Conservation (phyloP, 352 stramenopile genomes). For the Pythium apleroticum region DNA sequence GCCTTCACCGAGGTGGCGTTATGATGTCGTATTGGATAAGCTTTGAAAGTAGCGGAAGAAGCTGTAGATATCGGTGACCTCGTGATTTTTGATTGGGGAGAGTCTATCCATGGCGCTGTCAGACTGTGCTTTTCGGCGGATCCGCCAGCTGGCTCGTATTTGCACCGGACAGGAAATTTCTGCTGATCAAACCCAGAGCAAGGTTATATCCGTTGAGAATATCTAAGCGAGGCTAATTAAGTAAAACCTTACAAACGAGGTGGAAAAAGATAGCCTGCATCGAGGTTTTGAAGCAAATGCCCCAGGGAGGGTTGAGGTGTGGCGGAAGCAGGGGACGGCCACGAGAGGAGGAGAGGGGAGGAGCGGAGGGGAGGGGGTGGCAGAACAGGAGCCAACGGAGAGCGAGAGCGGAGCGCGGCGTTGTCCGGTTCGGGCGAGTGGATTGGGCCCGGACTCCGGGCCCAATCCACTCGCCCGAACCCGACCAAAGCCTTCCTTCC, state of each 20-base stretch:
- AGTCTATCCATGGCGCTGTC: background rate
- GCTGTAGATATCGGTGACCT: no score
- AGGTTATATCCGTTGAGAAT: slow-evolving; percentile 20
- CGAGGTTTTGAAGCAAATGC: slow-evolving; percentile 22
- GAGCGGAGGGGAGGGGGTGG: slow-evolving; percentile 8
- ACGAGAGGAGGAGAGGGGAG: background rate
- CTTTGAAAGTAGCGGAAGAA: no score
- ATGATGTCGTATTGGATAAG: no score
- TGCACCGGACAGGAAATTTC: slow-evolving; percentile 27
- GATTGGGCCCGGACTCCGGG: no score
- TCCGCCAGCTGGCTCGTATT: slow-evolving; percentile 20
- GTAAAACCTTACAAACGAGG: slow-evolving; percentile 17
- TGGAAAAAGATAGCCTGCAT: slow-evolving; percentile 24
- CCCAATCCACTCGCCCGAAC: background rate
- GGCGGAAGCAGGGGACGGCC: background rate
- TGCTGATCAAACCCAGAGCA: slow-evolving; percentile 15
- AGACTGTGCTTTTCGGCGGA: slow-evolving; percentile 17
- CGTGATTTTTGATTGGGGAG: background rate
- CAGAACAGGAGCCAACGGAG: slow-evolving; percentile 4
- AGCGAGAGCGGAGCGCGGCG: slow-evolving; percentile 4
- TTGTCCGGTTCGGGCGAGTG: background rate
- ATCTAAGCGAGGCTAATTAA: background rate
- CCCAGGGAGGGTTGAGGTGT: slow-evolving; percentile 9
- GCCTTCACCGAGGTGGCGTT: no score
- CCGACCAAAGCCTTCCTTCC: background rate